Conservation (phyloP, 2,329 filamentous ascomycete species). For the Stachybotrys elegans region DNA sequence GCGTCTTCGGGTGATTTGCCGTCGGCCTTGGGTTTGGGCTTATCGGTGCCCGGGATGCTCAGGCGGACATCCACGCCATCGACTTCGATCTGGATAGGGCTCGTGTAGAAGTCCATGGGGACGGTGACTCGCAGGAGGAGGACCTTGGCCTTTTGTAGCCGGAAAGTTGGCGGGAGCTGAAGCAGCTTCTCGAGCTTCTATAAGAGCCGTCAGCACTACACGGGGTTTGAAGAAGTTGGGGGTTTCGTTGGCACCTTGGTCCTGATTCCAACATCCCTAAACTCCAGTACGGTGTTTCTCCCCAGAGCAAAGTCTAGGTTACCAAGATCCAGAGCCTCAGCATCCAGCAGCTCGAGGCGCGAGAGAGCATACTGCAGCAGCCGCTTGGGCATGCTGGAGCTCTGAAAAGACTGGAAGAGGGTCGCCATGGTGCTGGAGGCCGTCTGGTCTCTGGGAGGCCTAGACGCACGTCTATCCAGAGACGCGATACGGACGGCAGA, state of each 20-base stretch:
- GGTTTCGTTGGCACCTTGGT: slow-evolving; percentile 70
- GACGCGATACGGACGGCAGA: not conserved
- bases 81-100: slow-evolving; percentile 75
- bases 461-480: not conserved
- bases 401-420: slow-evolving; percentile 61
- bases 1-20: slow-evolving; percentile 19
- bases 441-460: slow-evolving; percentile 7
- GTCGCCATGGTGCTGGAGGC: slow-evolving; percentile 54
- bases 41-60: slow-evolving; percentile 37
- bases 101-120: slow-evolving; percentile 82
- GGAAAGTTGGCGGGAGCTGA: slow-evolving; percentile 67
- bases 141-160: slow-evolving; percentile 69
- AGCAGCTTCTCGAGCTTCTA: slow-evolving; percentile 76
- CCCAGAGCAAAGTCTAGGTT: slow-evolving; percentile 81
- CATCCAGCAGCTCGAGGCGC: slow-evolving; percentile 80
- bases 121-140: slow-evolving; percentile 74
- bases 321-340: slow-evolving; percentile 78
- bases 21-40: slow-evolving; percentile 33
- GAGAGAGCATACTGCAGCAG: slow-evolving; percentile 82
- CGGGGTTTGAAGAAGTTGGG: no score
- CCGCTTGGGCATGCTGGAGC: slow-evolving; percentile 79
- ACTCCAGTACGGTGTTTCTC: slow-evolving; percentile 75
- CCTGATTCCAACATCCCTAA: slow-evolving; percentile 79
- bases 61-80: slow-evolving; percentile 73
- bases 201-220: not conserved